Percentiles rank a stretch among this genome's conserved stretches.
These are phyloP conservation scores for Xylogone sp. DNA, from an alignment of 2,329 filamentous ascomycete species.

Conservation along the genomic window DNA sequence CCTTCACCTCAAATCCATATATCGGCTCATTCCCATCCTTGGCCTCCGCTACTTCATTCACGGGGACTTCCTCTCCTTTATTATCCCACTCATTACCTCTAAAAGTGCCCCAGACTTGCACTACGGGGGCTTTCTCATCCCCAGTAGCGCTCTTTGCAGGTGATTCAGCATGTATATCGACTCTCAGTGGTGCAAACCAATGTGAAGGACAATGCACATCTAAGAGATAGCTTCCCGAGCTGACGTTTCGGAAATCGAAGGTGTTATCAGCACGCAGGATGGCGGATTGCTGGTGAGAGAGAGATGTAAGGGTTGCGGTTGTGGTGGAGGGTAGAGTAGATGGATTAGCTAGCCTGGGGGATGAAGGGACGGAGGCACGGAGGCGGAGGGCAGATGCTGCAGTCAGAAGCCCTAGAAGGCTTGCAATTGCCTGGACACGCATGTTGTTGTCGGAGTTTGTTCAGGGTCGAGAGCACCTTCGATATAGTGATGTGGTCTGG, in stretches of 20 bases:
- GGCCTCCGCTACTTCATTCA: slow-evolving; percentile 31
- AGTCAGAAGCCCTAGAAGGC: slow-evolving; percentile 30
- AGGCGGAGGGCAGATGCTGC: slow-evolving; percentile 28
- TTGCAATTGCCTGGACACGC: slow-evolving; percentile 27
- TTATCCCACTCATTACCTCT: slow-evolving; percentile 89
- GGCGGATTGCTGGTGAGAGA: slow-evolving; percentile 46
- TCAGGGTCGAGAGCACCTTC: slow-evolving; percentile 4
- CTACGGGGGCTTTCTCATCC: slow-evolving; percentile 32
- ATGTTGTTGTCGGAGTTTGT: slow-evolving; percentile 24
- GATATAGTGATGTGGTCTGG: slow-evolving; percentile 8
- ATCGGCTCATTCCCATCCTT: slow-evolving; percentile 29
- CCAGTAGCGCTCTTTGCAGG: slow-evolving; percentile 21
- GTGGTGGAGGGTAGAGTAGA: slow-evolving; percentile 51
- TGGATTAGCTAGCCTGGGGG: slow-evolving; percentile 25
- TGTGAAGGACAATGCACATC: slow-evolving; percentile 74
- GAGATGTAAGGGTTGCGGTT: slow-evolving; percentile 62
- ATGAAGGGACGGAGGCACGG: slow-evolving; percentile 20
- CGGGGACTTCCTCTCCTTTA: slow-evolving; percentile 60
- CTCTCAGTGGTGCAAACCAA: slow-evolving; percentile 72
- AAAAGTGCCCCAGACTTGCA: slow-evolving; percentile 78
- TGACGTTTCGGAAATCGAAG: slow-evolving; percentile 73
- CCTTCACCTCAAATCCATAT: slow-evolving; percentile 32
- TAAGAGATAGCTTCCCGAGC: slow-evolving; percentile 71
- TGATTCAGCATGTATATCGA: slow-evolving; percentile 49
- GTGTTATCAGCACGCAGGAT: slow-evolving; percentile 65